Percentiles rank a stretch among this genome's conserved stretches.
phyloP scores from a whole-genome alignment of 306 rosid genomes.

The Casuarina glauca region DNA sequence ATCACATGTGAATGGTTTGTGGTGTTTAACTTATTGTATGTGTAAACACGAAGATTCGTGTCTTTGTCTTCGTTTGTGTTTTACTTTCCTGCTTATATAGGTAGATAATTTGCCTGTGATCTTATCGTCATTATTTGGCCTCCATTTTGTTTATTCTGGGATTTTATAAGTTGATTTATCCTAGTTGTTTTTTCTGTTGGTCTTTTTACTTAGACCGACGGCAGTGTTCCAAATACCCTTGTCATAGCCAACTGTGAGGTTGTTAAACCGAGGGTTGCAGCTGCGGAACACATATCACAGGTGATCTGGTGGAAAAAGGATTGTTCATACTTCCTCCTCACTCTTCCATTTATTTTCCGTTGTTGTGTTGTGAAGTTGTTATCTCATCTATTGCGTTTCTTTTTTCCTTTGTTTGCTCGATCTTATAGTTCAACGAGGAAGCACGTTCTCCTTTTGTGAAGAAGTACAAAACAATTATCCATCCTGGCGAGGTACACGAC shows the following conservation, averaged over 20 bases:
- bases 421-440: constrained; percentile 89
- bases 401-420: neutral
- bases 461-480: constrained; percentile 98
- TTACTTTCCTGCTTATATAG: neutral
- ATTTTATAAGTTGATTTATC: neutral
- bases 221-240: constrained; percentile 86
- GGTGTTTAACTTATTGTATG: neutral
- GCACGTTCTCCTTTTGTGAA: constrained; percentile 99
- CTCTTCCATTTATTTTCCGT: neutral
- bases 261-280: constrained; percentile 92
- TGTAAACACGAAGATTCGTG: neutral
- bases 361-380: neutral
- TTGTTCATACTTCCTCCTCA: neutral
- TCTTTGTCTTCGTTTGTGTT: neutral
- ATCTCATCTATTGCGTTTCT: neutral
- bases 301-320: constrained; percentile 15
- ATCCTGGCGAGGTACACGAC: constrained; percentile 89
- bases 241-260: constrained; percentile 86
- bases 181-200: neutral
- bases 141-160: neutral
- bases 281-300: constrained; percentile 87
- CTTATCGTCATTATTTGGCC: neutral
- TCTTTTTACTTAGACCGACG: constrained; percentile 67
- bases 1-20: neutral
- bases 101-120: neutral